phyloP scores from a whole-genome alignment of 257 asterid species.

The Solanum etuberosum region DNA sequence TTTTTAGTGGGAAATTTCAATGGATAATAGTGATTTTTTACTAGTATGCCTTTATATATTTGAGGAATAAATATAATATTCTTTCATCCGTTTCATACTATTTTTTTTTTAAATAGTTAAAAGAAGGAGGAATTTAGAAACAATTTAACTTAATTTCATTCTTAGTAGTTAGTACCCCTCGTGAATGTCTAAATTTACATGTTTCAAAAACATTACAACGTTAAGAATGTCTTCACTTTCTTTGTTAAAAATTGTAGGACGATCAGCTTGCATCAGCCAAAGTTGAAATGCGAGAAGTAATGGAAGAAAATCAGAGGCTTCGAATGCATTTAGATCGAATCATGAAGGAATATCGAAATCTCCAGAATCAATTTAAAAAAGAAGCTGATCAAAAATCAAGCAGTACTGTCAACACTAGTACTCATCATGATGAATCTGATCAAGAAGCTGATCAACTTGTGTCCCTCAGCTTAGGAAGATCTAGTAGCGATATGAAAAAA shows the following conservation, averaged over 20 bases:
- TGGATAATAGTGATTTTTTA: background rate
- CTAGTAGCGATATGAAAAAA: slow-evolving; percentile 25
- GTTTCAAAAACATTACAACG: background rate
- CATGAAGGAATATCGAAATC: slow-evolving; percentile 53
- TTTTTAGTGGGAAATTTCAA: background rate
- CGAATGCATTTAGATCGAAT: slow-evolving; percentile 47
- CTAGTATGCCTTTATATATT: background rate
- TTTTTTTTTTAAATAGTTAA: background rate
- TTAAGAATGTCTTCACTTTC: too few relatives aligned
- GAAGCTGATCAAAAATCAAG: slow-evolving; percentile 15
- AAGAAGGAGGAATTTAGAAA: background rate
- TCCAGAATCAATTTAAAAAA: slow-evolving; percentile 56
- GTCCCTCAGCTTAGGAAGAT: slow-evolving; percentile 59
- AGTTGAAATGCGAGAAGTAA: slow-evolving; percentile 69
- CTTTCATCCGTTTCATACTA: background rate
- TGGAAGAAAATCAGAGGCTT: slow-evolving; percentile 72
- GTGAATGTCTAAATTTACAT: background rate
- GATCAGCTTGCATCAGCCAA: slow-evolving; percentile 45
- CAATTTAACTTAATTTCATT: background rate
- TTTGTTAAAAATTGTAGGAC: slow-evolving; percentile 9
- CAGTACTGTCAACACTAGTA: background rate
- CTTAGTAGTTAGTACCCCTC: background rate
- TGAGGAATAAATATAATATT: background rate
- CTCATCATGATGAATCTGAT: background rate
- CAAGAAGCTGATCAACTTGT: slow-evolving; percentile 21